Conservation (phyloP, 345 rosid genomes). For the Kandelia obovata region DNA sequence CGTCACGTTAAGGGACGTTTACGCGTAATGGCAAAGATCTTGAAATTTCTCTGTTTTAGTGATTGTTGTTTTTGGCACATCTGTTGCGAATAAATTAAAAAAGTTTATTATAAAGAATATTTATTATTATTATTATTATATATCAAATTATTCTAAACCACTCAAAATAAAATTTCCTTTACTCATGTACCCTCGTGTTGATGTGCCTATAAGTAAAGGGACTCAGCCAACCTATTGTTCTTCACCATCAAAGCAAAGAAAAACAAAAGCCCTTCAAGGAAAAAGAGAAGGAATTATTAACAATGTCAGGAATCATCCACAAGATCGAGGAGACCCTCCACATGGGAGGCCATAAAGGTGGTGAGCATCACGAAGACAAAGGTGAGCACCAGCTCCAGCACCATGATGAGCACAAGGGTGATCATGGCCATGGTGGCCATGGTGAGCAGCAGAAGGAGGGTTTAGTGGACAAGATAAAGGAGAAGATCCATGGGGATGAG, state of each 20-base stretch:
- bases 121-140: too few relatives aligned
- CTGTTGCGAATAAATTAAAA: too few relatives aligned
- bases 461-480: conserved; percentile 39
- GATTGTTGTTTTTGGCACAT: too few relatives aligned
- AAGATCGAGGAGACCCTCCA: conserved; percentile 66
- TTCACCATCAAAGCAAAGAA: neutral
- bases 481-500: conserved; percentile 44
- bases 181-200: too few relatives aligned
- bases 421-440: neutral
- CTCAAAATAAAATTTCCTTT: too few relatives aligned
- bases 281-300: neutral
- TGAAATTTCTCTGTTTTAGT: too few relatives aligned
- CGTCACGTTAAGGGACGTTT: too few relatives aligned
- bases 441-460: conserved; percentile 46
- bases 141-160: too few relatives aligned
- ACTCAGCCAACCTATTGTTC: neutral
- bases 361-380: conserved; percentile 10
- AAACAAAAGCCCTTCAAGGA: neutral
- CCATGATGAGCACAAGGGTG: conserved; percentile 4
- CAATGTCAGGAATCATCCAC: conserved; percentile 60
- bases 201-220: neutral
- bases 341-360: conserved; percentile 47
- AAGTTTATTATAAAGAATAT: too few relatives aligned
- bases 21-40: too few relatives aligned
- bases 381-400: neutral